These are phyloP conservation scores for Tagetes patula DNA, from an alignment of 129 eudicot species.

Conservation along the genomic window DNA sequence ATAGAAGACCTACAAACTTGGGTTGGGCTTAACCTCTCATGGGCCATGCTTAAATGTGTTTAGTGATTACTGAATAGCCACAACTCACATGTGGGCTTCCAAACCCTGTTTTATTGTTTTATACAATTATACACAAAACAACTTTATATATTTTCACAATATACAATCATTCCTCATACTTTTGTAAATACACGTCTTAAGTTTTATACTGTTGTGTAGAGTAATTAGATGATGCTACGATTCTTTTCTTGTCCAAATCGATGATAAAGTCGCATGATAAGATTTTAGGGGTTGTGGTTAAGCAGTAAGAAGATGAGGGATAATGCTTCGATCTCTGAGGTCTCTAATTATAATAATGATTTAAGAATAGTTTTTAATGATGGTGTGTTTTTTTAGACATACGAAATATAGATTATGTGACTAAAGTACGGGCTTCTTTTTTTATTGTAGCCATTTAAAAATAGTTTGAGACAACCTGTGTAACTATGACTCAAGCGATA, in stretches of 20 bases:
- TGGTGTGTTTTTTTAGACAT: too few relatives aligned
- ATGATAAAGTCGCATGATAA: background rate
- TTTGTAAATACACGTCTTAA: background rate
- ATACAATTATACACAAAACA: background rate
- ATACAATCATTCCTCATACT: background rate
- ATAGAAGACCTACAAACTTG: background rate
- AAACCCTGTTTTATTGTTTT: background rate
- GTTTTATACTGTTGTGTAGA: background rate
- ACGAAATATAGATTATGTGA: too few relatives aligned
- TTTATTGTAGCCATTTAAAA: too few relatives aligned
- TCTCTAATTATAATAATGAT: too few relatives aligned
- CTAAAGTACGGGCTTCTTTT: too few relatives aligned
- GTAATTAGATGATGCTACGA: background rate
- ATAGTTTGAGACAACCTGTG: too few relatives aligned
- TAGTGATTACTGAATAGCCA: background rate
- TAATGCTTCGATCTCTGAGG: too few relatives aligned
- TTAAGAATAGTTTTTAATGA: too few relatives aligned
- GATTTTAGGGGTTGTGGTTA: background rate
- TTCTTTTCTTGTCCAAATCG: background rate
- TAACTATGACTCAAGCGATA: too few relatives aligned
- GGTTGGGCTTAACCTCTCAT: background rate
- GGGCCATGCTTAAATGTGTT: background rate
- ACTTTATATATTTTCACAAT: background rate
- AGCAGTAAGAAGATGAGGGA: too few relatives aligned
- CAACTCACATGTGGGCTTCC: background rate